Base-by-base conservation (phyloP, 2,329 filamentous ascomycete species). In the Tolypocladium album region DNA sequence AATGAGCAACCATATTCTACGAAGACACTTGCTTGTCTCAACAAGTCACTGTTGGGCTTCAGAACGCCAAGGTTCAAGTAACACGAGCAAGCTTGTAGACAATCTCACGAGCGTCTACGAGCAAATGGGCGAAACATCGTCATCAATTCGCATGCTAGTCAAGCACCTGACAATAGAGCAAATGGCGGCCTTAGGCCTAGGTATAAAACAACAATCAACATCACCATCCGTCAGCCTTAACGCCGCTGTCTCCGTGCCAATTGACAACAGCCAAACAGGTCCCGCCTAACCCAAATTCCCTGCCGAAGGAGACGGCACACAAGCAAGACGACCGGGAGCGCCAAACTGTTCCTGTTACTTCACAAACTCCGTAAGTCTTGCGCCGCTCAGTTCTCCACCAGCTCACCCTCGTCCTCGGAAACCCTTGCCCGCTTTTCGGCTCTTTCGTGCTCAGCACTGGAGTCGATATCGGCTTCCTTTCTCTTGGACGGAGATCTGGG, bases 331-430 rank as follows among this genome's bases (percentile, higher is more conserved):
- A 13, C 39, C 40, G n/a, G 22, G 38, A 59, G 55, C 58, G 58
- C 52, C 58, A 40, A 22, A 55, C 52, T n/a, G 17, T 4, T 39
- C 36, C 20, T n/a, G 34, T 42, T 31, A 36, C 20, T 3, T 36
- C 31, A 13, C 17, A 43, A 20, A 13, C 15, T 22, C 39, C 31
- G 12, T 31, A 5, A 15, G 40, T 56, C 27, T 31, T 57, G 39
- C 24, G 17, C 17, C 38, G 24, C 20, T 57, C 60, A 72, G 42
- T 72, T 70, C 61, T 76, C 74, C 39, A 75, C 66, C 43, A 80
- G 72, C 64, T 81, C 79, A 39, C 79, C 79, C 61, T 81, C 78
- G 56, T 81, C 78, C 59, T 79, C 76, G 0, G 77, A 79, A 36
- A 78, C 67, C 57, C 74, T 73, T 56, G 72, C 73, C n/a, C 77